Conservation (phyloP, 208 protist species). For the Crithidia sp. region DNA sequence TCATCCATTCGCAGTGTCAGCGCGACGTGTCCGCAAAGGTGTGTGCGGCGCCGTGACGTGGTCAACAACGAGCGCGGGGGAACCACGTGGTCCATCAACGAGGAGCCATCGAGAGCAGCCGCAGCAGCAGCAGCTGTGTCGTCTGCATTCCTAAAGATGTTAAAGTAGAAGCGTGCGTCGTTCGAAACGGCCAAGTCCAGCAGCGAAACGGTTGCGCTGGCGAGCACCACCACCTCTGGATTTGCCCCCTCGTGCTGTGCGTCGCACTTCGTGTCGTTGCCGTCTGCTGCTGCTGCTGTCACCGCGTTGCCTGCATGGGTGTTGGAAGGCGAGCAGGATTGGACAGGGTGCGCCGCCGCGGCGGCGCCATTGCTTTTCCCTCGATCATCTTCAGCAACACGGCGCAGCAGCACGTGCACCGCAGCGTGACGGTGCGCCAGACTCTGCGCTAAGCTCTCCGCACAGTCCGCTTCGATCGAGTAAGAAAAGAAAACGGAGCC, state of each 20-base stretch:
- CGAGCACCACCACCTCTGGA: conserved; percentile 27
- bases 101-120: not conserved
- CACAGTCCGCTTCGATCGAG: conserved; percentile 13
- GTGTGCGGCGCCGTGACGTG: conserved; percentile 1
- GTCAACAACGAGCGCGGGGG: not conserved
- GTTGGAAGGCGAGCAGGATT: not conserved
- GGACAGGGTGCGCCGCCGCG: not conserved
- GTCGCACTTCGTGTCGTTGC: not conserved
- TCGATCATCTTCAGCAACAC: not conserved
- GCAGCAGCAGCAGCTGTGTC: not conserved
- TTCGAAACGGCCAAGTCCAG: conserved; percentile 29
- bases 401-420: conserved; percentile 34
- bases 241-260: not conserved
- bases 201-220: conserved; percentile 38
- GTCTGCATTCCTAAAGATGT: conserved; percentile 14
- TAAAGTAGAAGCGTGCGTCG: conserved; percentile 33
- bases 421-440: conserved; percentile 26
- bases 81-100: not conserved
- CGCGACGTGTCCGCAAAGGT: conserved; percentile 16
- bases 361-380: too few relatives aligned
- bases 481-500: conserved; percentile 23
- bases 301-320: not conserved
- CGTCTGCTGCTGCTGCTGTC: not conserved
- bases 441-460: conserved; percentile 7
- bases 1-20: conserved; percentile 29